Percentiles rank a stretch among this genome's conserved stretches.
phyloP scores from a whole-genome alignment of 352 stramenopile species.

The Sclerospora graminicola region DNA sequence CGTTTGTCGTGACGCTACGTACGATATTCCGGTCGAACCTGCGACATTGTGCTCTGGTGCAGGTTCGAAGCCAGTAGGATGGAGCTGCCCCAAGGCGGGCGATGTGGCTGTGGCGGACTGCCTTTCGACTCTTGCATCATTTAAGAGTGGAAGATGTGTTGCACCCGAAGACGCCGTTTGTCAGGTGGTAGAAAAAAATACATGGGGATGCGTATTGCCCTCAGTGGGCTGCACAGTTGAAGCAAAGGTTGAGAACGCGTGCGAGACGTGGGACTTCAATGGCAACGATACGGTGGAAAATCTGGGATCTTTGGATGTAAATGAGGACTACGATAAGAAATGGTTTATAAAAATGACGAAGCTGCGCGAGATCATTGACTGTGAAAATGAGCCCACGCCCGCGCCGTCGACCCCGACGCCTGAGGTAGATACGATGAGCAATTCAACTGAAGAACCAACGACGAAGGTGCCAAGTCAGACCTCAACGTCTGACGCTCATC shows the following conservation, averaged over 20 bases:
- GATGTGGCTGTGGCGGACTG: conserved; percentile 29
- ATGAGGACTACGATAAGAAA: conserved; percentile 20
- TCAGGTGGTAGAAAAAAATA: conserved; percentile 18
- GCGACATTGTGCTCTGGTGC: conserved; percentile 20
- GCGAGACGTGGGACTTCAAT: conserved; percentile 25
- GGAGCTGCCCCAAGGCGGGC: conserved; percentile 22
- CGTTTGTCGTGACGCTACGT: conserved; percentile 36
- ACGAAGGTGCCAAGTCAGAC: conserved; percentile 2
- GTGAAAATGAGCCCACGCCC: conserved; percentile 15
- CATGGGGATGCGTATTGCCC: conserved; percentile 37
- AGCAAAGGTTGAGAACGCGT: conserved; percentile 4
- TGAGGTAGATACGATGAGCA: too few species aligned
- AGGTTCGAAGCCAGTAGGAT: conserved; percentile 16
- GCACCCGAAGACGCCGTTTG: conserved; percentile 28
- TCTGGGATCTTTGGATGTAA: conserved; percentile 12
- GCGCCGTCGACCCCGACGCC: conserved; percentile 14
- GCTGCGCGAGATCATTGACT: conserved; percentile 18
- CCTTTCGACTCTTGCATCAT: conserved; percentile 25
- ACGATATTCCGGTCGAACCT: conserved; percentile 14
- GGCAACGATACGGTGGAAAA: conserved; percentile 12
- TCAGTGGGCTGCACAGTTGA: conserved; percentile 20
- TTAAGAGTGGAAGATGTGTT: conserved; percentile 16
- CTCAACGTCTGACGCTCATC: background rate
- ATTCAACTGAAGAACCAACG: conserved; percentile 5
- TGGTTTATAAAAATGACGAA: conserved; percentile 23